Base-by-base conservation (phyloP, 1,284 basidiomycete genomes). In the Ganoderma multipileum region DNA sequence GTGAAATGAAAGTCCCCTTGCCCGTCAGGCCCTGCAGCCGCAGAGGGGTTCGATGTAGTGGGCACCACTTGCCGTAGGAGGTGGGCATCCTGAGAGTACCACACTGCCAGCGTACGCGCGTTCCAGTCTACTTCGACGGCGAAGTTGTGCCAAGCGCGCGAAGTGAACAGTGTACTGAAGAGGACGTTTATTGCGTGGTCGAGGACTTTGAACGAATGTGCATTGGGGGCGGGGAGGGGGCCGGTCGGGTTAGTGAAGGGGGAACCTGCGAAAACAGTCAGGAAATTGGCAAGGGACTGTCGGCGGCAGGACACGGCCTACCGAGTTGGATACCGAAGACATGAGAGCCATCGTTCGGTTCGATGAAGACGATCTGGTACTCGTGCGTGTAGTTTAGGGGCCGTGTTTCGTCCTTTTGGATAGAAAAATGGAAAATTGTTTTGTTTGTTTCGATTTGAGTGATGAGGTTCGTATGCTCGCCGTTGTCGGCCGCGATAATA, bases 331-430 rank as follows among this genome's bases (percentile, higher is more conserved):
- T 78, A 3, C 82, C 86, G 73, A 90, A 90, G 23, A 89, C 82
- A 76, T 88, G 87, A 7, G 83, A 81, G 3, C 87, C 86, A 71
- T 90, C 88, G 63, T 75, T 81, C 3, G 87, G 85, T 76, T 90
- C 87, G 67, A 89, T 87, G 75, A 86, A 89, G n/a, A 89, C 86
- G 65, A 86, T 80, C 73, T 89, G 88, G 71, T 90, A 89, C 75
- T 90, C 89, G 70, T 90, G 88, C 16, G 73, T 82, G 66, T 82
- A 82, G 72, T 89, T 88, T 73, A 90, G 75, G 12, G 84, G 84
- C 16, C 74, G 76, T 20, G 61, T 63, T n/a, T 80, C 75, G 73
- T 90, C 85, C 57, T 77, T 72, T 66, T 83, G 81, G 71, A 90
- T 81, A 3, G 86, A 88, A 70, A 89, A 87, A 73, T 89, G 87